Evolutionary conservation across 1,139 yeast species (phyloP), one percentile per base, ranked within the genome.

Genomic region (Hyphopichia burtonii): DNA sequence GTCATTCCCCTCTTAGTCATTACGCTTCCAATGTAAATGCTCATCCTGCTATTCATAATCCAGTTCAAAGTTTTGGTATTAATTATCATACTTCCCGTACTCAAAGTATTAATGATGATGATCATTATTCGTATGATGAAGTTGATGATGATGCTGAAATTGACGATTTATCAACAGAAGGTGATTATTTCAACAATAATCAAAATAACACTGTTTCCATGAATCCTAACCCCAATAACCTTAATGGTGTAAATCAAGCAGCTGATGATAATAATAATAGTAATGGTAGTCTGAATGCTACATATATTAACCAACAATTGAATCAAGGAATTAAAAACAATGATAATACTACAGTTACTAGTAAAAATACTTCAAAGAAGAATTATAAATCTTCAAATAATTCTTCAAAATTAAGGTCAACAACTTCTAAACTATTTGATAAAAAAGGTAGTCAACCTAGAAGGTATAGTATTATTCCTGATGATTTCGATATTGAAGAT

Each of bases 391-490:
- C 71, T 1, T 59, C 71, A 5, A 58, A 63, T 5, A 45, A 65
- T 0, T 66, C 71, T 54, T 60, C 78, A 1, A 72, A 71, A 42
- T 61, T 74, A 28, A 61, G 91, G 39, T 83, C 89, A 2, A 83
- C 89, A 1, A 83, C 90, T 0, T 83, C 89, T 1, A 80, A 82
- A 46, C 62, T 84, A 6, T 84, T 84, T 59, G 90, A 85, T 52
- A 78, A 81, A 18, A 83, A 79, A 47, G 89, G 89, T 0, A 77
- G 86, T 0, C 85, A 83, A 37, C 80, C 89, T 3, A 70, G 91
- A 54, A 66, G 91, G 38, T 84, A 85, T 52, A 83, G 89, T 22
- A 86, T 84, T 25, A 77, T 83, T 3, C 86, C 86, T 1, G 86
- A 82, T 54, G 86, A 82, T 55, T 73, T 81, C 14, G 84, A 81